Conservation (phyloP, 257 asterid species). For the Ajuga chamaepitys region DNA sequence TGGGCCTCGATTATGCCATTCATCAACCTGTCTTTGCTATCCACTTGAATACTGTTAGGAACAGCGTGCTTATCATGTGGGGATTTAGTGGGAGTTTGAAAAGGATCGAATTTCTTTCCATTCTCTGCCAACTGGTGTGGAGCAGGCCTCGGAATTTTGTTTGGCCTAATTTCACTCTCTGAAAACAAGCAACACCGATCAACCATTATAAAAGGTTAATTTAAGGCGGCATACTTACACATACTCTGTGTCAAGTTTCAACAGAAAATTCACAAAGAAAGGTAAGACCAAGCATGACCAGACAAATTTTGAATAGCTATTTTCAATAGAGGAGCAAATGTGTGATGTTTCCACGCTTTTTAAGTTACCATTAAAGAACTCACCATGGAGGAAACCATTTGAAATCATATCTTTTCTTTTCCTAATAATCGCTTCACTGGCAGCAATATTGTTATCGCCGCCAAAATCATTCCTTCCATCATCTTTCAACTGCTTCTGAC, state of each 20-base stretch:
- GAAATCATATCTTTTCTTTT: constrained; percentile 44
- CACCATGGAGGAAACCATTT: constrained; percentile 74
- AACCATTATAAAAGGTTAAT: constrained; percentile 20
- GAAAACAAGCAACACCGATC: constrained; percentile 35
- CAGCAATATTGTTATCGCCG: constrained; percentile 23
- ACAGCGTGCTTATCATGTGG: constrained; percentile 24
- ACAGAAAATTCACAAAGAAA: not conserved
- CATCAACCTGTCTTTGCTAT: constrained; percentile 17
- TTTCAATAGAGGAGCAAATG: constrained; percentile 1
- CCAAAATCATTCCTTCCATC: constrained; percentile 19
- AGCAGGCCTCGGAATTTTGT: constrained; percentile 39
- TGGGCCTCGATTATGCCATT: constrained; percentile 43
- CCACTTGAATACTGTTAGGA: constrained; percentile 22
- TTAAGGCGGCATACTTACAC: constrained; percentile 5
- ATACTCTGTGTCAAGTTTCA: not conserved
- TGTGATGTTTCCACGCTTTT: not conserved
- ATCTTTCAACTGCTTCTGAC: constrained; percentile 25
- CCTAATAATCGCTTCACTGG: constrained; percentile 35
- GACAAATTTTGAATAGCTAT: no score
- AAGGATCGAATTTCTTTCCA: constrained; percentile 44
- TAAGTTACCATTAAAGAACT: constrained; percentile 23
- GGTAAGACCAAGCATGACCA: no score
- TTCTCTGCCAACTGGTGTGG: constrained; percentile 37
- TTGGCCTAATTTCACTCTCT: constrained; percentile 60
- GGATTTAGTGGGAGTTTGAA: constrained; percentile 23